Conservation (phyloP, 805 yeast genomes). For the Hanseniaspora lindneri region DNA sequence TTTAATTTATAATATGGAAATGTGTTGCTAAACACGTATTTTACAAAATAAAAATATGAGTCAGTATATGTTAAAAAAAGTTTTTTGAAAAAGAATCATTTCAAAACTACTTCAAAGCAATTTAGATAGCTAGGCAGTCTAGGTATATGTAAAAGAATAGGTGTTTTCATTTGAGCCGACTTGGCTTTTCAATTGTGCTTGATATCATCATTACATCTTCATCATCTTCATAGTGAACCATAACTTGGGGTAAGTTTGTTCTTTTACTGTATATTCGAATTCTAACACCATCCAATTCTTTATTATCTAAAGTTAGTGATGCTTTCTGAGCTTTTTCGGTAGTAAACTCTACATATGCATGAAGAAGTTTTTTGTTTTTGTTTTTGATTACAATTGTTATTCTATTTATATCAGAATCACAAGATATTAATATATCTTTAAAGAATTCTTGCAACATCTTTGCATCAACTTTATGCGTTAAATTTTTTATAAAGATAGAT, state of each 20-base stretch:
- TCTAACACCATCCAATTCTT: slow-evolving; percentile 36
- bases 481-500: slow-evolving; percentile 44
- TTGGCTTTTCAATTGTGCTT: background rate
- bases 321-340: slow-evolving; percentile 31
- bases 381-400: slow-evolving; percentile 36
- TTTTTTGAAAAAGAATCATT: too few relatives aligned
- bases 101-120: too few relatives aligned
- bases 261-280: slow-evolving; percentile 41
- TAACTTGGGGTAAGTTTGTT: slow-evolving; percentile 40
- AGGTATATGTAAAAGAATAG: background rate
- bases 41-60: too few relatives aligned
- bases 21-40: too few relatives aligned
- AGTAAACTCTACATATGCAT: slow-evolving; percentile 47
- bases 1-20: too few relatives aligned
- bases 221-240: slow-evolving; percentile 10
- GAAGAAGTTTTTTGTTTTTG: slow-evolving; percentile 15
- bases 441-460: slow-evolving; percentile 40
- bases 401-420: slow-evolving; percentile 36
- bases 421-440: slow-evolving; percentile 21
- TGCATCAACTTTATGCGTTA: slow-evolving; percentile 39
- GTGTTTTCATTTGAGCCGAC: background rate
- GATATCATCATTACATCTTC: slow-evolving; percentile 9
- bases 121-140: too few relatives aligned
- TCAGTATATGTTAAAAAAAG: too few relatives aligned
- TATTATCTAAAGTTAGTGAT: slow-evolving; percentile 38